Conservation (phyloP, 2,329 filamentous ascomycete species). For the Rutstroemia sydowiana region DNA sequence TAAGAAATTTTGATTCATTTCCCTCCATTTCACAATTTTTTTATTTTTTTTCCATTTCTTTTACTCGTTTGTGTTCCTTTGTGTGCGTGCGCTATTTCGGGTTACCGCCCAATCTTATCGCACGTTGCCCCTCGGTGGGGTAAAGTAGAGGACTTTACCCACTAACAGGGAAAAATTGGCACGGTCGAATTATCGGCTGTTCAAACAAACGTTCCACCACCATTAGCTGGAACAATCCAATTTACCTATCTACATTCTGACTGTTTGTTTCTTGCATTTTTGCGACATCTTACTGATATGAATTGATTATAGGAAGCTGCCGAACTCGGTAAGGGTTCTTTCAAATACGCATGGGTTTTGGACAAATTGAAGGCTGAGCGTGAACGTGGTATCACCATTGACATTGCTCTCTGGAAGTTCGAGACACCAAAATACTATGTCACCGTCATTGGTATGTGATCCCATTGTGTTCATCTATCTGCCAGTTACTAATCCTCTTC, state of each 20-base stretch:
- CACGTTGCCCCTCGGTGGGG: conserved; percentile 5
- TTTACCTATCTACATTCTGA: background rate
- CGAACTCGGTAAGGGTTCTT: conserved; percentile 99
- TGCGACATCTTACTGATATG: conserved; percentile 16
- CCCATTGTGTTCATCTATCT: too few relatives aligned
- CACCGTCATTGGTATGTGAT: too few relatives aligned
- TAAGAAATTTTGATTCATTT: conserved; percentile 44
- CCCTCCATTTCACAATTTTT: conserved; percentile 13
- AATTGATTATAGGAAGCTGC: conserved; percentile 73
- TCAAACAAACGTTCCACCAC: too few relatives aligned
- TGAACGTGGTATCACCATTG: conserved; percentile 94
- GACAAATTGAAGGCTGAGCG: conserved; percentile 96
- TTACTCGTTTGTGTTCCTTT: conserved; percentile 25
- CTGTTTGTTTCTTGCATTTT: background rate
- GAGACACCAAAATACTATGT: too few relatives aligned
- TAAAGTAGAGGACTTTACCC: background rate
- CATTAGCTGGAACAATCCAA: too few relatives aligned
- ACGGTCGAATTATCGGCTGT: too few relatives aligned
- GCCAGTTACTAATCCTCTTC: too few relatives aligned
- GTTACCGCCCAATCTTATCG: background rate
- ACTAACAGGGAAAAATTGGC: too few relatives aligned
- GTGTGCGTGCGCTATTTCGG: background rate
- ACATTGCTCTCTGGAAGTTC: conserved; percentile 92
- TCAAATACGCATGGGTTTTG: conserved; percentile 99
- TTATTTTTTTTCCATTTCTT: conserved; percentile 24